Evolutionary conservation across 1,284 basidiomycete genomes (phyloP).

Genomic region (Stygiomarasmius scandens): DNA sequence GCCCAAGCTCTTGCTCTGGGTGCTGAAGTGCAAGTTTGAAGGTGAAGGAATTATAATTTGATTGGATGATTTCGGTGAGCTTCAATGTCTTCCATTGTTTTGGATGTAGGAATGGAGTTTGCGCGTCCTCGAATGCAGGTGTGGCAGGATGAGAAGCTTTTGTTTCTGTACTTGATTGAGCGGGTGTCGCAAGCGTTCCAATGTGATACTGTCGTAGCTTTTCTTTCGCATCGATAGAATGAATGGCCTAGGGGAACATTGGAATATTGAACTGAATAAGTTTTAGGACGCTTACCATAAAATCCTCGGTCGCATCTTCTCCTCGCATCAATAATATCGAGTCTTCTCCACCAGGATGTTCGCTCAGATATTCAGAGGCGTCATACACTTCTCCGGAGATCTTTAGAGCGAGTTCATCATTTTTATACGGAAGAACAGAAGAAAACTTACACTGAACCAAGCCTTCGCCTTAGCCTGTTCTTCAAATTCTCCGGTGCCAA

Average conservation of each 20-base stretch:
- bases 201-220: slow-evolving; percentile 40
- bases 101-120: slow-evolving; percentile 46
- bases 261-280: slow-evolving; percentile 27
- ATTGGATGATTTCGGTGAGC: slow-evolving; percentile 41
- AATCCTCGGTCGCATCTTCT: slow-evolving; percentile 68
- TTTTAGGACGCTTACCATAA: slow-evolving; percentile 25
- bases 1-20: slow-evolving; percentile 51
- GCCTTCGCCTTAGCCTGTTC: neutral
- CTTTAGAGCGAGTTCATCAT: neutral
- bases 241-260: slow-evolving; percentile 28
- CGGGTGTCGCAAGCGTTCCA: slow-evolving; percentile 36
- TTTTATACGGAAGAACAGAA: neutral
- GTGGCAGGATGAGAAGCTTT: slow-evolving; percentile 8
- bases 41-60: slow-evolving; percentile 55
- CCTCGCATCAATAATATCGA: slow-evolving; percentile 63
- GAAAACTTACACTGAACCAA: slow-evolving; percentile 4
- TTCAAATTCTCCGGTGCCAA: neutral
- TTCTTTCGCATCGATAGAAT: slow-evolving; percentile 13
- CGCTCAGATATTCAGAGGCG: slow-evolving; percentile 54
- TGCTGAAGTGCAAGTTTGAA: slow-evolving; percentile 57
- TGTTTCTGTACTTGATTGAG: neutral
- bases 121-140: neutral
- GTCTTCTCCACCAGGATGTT: slow-evolving; percentile 68
- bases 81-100: slow-evolving; percentile 56
- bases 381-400: slow-evolving; percentile 41